Conservation (phyloP, 2,329 filamentous ascomycete genomes). For the Hypoxylon sp. region DNA sequence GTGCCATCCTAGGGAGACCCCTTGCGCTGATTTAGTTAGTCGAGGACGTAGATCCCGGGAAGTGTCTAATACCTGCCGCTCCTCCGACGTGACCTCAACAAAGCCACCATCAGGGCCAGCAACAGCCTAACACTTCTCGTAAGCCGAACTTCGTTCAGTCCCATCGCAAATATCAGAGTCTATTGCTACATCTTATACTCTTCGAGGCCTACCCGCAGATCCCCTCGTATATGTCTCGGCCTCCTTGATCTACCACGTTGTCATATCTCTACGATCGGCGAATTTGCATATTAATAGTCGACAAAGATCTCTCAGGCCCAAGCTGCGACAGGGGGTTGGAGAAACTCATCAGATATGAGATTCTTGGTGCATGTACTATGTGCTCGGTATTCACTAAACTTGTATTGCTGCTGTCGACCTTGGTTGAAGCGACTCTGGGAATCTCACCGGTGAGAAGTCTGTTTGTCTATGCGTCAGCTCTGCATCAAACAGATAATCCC, state of each 20-base stretch:
- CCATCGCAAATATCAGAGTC: slow-evolving; percentile 13
- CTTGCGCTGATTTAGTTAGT: slow-evolving; percentile 48
- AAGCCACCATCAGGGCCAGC: slow-evolving; percentile 42
- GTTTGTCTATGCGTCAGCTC: slow-evolving; percentile 39
- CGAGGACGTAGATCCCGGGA: slow-evolving; percentile 48
- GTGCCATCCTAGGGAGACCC: slow-evolving; percentile 46
- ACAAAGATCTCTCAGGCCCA: neutral
- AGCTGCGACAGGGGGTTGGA: slow-evolving; percentile 1
- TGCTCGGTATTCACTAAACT: neutral
- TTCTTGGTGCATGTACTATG: neutral
- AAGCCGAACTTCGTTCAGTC: slow-evolving; percentile 1
- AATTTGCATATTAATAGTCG: slow-evolving; percentile 2
- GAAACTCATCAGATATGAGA: neutral
- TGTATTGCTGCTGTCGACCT: slow-evolving; percentile 1
- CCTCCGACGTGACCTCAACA: slow-evolving; percentile 47
- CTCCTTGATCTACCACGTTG: neutral
- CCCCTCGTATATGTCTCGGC: slow-evolving; percentile 3
- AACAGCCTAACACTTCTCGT: slow-evolving; percentile 24
- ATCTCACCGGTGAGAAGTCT: slow-evolving; percentile 21
- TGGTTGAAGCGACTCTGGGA: slow-evolving; percentile 7
- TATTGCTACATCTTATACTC: neutral
- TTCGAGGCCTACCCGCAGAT: slow-evolving; percentile 16
- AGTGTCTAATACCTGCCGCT: slow-evolving; percentile 47
- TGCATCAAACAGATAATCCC: slow-evolving; percentile 37
- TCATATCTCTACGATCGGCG: slow-evolving; percentile 4